A percentile compares a stretch with the other conserved stretches of the same genome.
These are phyloP conservation scores for Spathaspora sp. DNA, from an alignment of 1,139 yeast genomes.

Conservation along the genomic window DNA sequence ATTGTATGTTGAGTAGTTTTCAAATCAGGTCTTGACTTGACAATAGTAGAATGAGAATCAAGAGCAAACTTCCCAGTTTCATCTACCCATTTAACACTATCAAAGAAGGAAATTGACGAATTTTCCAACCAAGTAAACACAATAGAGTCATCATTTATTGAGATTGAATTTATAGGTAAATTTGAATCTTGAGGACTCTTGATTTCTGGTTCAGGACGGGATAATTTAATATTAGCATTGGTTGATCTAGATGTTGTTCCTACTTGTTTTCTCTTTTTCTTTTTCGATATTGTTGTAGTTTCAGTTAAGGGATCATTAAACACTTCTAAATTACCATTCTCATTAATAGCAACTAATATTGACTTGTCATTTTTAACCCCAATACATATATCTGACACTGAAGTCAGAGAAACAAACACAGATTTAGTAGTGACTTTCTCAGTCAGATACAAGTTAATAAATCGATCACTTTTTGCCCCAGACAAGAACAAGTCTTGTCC, in stretches of 20 bases:
- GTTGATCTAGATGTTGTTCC: constrained; percentile 50
- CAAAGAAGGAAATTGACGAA: constrained; percentile 65
- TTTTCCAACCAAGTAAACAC: constrained; percentile 71
- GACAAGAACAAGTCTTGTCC: constrained; percentile 52
- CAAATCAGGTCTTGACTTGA: constrained; percentile 39
- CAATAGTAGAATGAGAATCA: constrained; percentile 27
- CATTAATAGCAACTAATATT: constrained; percentile 58
- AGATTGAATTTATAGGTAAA: constrained; percentile 40
- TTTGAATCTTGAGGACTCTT: constrained; percentile 33
- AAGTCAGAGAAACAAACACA: constrained; percentile 67
- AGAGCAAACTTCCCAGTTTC: constrained; percentile 26
- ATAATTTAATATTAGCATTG: constrained; percentile 39
- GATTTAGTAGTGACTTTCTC: constrained; percentile 38
- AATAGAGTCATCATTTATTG: constrained; percentile 40
- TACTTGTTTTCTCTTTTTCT: constrained; percentile 38
- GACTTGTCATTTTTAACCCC: constrained; percentile 37
- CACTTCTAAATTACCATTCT: constrained; percentile 66
- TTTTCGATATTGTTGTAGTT: constrained; percentile 14
- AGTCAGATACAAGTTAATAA: constrained; percentile 66
- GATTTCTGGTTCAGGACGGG: constrained; percentile 44
- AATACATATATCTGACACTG: constrained; percentile 47
- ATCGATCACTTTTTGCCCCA: constrained; percentile 75
- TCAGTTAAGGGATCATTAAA: constrained; percentile 54
- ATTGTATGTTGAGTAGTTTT: constrained; percentile 40
- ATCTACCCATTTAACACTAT: constrained; percentile 53